Base-by-base conservation (phyloP, 1,284 basidiomycete species). In the Inonotus obliquus region DNA sequence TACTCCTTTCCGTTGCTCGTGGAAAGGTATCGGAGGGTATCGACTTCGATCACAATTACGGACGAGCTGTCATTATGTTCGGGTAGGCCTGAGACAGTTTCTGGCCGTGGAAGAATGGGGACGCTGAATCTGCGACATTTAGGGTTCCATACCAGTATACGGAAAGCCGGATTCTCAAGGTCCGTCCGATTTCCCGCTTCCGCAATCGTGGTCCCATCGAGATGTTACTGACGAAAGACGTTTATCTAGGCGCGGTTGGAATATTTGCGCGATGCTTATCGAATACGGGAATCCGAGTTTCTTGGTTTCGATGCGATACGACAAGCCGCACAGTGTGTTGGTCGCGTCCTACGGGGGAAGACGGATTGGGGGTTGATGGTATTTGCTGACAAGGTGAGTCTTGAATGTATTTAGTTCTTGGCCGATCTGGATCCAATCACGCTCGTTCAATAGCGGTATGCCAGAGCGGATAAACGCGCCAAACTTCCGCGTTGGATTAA, bases 301-400 rank as follows among this genome's bases (percentile, higher is more conserved):
- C 81, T 99, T 25, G 97, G 97, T 21, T 99, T 99, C 75, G 97
- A 99, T 72, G 97, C 97, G 2, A 99, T 99, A 94, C 87, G 97
- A 61, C 98, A 98, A 71, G 97, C 97, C 2, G 97, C 97, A 13
- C 97, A 99, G 72, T 99, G 97, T 74, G 96, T 99, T 4, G 97
- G 97, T 38, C 93, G 97, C 70, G 97, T 97, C 27, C 75, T 99
- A 73, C 87, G 97, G 60, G 96, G 96, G 67, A 99, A 99, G 80
- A 98, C 96, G 0, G 97, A 99, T 75, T 99, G 97, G 91, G 97
- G 97, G 48, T 76, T 99, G 69, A 99, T 99, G 97, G 88, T 99
- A 14, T 99, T 99, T 75, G 97, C 97, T 0, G 97, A 99, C 76
- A 98, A 96, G 85, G 94, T 93, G 59, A 53, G 80, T 71, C n/a